Evolutionary conservation across 441 rosid genomes (phyloP).

Genomic region (Syzygium malaccense): DNA sequence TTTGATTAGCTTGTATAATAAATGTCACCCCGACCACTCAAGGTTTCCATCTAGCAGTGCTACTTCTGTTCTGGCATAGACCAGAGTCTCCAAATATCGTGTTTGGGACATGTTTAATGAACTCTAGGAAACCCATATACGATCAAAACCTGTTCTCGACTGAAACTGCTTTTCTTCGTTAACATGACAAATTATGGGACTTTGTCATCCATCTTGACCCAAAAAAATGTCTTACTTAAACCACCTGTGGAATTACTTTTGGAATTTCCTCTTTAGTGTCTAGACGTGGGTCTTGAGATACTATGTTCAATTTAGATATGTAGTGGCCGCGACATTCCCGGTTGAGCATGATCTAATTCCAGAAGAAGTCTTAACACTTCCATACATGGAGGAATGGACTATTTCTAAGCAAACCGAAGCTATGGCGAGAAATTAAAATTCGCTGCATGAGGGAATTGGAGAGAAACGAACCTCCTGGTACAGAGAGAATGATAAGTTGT

Average conservation of each 20-base stretch:
- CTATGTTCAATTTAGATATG: not conserved
- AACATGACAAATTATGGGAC: not conserved
- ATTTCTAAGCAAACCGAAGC: not conserved
- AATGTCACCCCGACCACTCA: not conserved
- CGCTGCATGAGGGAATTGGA: not conserved
- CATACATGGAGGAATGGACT: not conserved
- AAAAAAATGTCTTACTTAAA: not conserved
- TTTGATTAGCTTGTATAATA: not conserved
- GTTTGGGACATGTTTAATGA: not conserved
- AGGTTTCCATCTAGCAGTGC: not conserved
- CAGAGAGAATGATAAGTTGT: constrained; percentile 41
- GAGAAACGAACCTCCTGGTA: constrained; percentile 45
- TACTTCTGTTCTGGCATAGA: not conserved
- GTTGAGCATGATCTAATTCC: not conserved
- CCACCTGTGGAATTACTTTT: too few species aligned
- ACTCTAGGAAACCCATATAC: not conserved
- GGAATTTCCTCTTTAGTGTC: not conserved
- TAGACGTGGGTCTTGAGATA: not conserved
- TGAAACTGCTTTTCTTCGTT: not conserved
- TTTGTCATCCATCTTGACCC: not conserved
- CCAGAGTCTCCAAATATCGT: not conserved
- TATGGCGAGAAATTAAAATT: not conserved
- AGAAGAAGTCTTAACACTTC: not conserved
- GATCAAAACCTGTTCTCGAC: not conserved
- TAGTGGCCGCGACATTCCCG: not conserved